Conservation (phyloP, 306 rosid genomes). For the Prunus mira region DNA sequence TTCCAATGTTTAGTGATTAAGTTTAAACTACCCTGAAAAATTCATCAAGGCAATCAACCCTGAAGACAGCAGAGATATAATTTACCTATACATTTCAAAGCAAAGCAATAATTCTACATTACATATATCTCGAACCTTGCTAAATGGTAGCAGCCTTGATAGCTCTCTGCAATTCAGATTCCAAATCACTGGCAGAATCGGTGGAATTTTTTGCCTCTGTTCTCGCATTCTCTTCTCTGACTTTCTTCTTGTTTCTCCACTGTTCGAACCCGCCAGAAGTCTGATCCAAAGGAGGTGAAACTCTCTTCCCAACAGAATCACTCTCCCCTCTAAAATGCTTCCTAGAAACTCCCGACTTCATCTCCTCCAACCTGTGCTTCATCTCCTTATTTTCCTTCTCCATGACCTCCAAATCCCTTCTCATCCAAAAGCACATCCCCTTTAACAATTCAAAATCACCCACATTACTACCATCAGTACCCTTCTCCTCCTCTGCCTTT, state of each 20-base stretch:
- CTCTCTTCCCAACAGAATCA: slow-evolving; percentile 25
- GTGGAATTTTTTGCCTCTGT: slow-evolving; percentile 40
- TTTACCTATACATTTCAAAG: slow-evolving; percentile 20
- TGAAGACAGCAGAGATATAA: not conserved
- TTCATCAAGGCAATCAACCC: too few relatives aligned
- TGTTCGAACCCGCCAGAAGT: slow-evolving; percentile 40
- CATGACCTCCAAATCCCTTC: slow-evolving; percentile 54
- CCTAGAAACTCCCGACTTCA: slow-evolving; percentile 36
- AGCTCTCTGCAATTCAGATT: slow-evolving; percentile 84
- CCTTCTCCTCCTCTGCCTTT: slow-evolving; percentile 34
- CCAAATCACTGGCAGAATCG: slow-evolving; percentile 46
- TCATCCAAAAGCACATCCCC: slow-evolving; percentile 57
- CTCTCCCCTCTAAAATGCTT: slow-evolving; percentile 21
- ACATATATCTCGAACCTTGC: slow-evolving; percentile 33
- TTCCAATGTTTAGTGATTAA: not conserved
- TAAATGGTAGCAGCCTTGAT: slow-evolving; percentile 70
- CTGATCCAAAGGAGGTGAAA: slow-evolving; percentile 21
- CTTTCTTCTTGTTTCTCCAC: slow-evolving; percentile 49
- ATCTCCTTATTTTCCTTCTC: slow-evolving; percentile 74
- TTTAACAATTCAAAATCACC: slow-evolving; percentile 54
- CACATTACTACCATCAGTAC: slow-evolving; percentile 12
- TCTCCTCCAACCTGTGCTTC: slow-evolving; percentile 54
- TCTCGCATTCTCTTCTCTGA: slow-evolving; percentile 32
- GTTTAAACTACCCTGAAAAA: slow-evolving; percentile 8
- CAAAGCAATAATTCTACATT: slow-evolving; percentile 19